These are phyloP conservation scores for Flaveria robusta DNA, from an alignment of 129 eudicot genomes.

Conservation along the genomic window DNA sequence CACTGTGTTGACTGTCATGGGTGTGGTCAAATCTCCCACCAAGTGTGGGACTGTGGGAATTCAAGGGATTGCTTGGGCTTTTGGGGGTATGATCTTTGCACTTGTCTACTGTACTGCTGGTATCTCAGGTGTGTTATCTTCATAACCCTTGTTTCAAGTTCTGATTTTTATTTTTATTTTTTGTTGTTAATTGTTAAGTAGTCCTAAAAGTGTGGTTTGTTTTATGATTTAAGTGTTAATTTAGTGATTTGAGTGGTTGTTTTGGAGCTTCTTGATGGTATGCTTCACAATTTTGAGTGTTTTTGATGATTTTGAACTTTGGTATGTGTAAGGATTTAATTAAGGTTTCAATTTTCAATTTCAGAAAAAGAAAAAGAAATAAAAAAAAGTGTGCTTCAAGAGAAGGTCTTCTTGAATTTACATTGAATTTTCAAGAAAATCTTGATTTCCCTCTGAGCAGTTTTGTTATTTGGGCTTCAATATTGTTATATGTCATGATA, in stretches of 20 bases:
- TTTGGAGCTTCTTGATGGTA: constrained; percentile 2
- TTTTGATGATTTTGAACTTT: background rate
- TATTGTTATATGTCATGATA: too few species aligned
- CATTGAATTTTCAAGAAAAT: background rate
- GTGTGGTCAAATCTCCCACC: constrained; percentile 49
- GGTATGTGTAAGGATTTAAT: background rate
- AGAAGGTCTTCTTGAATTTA: constrained; percentile 3
- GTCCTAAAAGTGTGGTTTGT: background rate
- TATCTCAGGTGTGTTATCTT: constrained; percentile 60
- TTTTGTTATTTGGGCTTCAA: too few species aligned
- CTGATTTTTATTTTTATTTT: too few species aligned
- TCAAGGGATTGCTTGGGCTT: constrained; percentile 98
- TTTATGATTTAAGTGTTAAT: background rate
- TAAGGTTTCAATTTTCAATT: background rate
- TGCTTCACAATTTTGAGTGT: constrained; percentile 16
- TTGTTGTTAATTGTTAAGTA: background rate
- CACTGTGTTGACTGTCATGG: constrained; percentile 84
- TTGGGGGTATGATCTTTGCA: constrained; percentile 97
- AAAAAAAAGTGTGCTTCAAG: background rate
- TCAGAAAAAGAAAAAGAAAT: background rate
- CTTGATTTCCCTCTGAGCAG: background rate
- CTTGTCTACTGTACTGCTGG: constrained; percentile 96
- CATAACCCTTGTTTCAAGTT: background rate
- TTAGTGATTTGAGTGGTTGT: background rate
- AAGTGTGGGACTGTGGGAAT: constrained; percentile 91